Base-by-base conservation (phyloP, 345 rosid species). In the Eucalyptus cloeziana region DNA sequence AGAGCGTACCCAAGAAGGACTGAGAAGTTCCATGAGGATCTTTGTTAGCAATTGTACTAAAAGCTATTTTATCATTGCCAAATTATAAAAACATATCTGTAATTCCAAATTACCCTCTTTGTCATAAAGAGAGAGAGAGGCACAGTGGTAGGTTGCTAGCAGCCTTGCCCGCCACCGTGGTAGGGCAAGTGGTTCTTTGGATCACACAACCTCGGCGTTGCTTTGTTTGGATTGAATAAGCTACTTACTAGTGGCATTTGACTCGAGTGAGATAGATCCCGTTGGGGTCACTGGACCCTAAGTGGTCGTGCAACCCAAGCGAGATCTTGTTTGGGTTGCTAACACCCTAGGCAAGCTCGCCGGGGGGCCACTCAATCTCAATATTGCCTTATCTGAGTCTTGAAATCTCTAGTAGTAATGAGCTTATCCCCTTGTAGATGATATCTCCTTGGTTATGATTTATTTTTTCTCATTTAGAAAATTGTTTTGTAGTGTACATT, bases 121-220 rank as follows among this genome's bases (percentile, higher is more conserved):
- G 8, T 33, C 7, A 5, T 33, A 8, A 43, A 31, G 10, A 69
- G 24, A 8, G 71, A 30, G 69, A 31, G 79, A 15, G 12, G 12
- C 21, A 2, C 7, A 16, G 2, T 33, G 43, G 5, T 69, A 33
- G 24, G 10, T 3, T 7, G 24, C 1, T 17, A 33, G 24, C 1
- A 0, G 13, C 80, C 80, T 69, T 10, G 24, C 43, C 4, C 4
- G 5, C 24, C 80, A 33, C 1, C 1, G 24, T 6, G 13, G 12
- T 69, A 9, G 9, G 6, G 12, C 43, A 16, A 69, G 12, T 69
- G 43, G 24, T 31, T 33, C 6, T 13, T 67, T 31, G 40, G 22
- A 67, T 31, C 79, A 67, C 43, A 3, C 11, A 37, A 31, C 40
- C 22, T 67, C 6, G 2, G 6, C 2, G 7, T 16, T 17, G 12